Evolutionary conservation across 768 basidiomycete species (phyloP), one percentile per base, ranked within the genome.

Genomic region (Cantharellus anzutake): DNA sequence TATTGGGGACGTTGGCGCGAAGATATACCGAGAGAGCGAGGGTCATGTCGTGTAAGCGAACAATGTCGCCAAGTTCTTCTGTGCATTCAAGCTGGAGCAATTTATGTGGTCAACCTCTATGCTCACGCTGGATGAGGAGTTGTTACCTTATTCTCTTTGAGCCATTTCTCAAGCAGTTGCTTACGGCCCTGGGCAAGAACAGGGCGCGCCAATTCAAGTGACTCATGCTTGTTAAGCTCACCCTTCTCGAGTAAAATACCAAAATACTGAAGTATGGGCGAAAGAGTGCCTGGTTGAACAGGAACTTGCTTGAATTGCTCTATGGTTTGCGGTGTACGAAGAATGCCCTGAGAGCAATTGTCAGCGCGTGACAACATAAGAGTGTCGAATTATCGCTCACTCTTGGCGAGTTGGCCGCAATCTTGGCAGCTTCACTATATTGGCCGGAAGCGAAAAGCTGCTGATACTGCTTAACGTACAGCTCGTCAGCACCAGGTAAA

Each of bases 181-280:
- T 99, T 98, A 70, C 91, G 82, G 41, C 91, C 91, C 73, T 99
- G 96, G 64, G 88, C 84, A 51, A 99, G 74, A 4, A 99, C 96
- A 16, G 96, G 96, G 53, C 92, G 81, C 1, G 96, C 96, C 52
- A 99, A 80, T 70, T 99, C 96, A 40, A 99, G 71, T 11, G 90
- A 93, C 70, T 99, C 96, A 4, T 85, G 79, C 69, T 94, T 91
- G 71, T 99, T 99, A 61, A 99, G 80, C 72, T 96, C 91, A 35
- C 96, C 96, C 72, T 93, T 96, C 76, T 98, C 96, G 51, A 99
- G 77, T n/a, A 99, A 73, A 63, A 97, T 94, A 61, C 96, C 96
- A 64, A 99, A 98, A 74, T 99, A 98, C 66, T 97, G 94, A 29
- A 99, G 76, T 65, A 99, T 98, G 2, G 96, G 96, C 1, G 89